Conservation (phyloP, 805 yeast species). For the Saccharomycopsis capsularis region DNA sequence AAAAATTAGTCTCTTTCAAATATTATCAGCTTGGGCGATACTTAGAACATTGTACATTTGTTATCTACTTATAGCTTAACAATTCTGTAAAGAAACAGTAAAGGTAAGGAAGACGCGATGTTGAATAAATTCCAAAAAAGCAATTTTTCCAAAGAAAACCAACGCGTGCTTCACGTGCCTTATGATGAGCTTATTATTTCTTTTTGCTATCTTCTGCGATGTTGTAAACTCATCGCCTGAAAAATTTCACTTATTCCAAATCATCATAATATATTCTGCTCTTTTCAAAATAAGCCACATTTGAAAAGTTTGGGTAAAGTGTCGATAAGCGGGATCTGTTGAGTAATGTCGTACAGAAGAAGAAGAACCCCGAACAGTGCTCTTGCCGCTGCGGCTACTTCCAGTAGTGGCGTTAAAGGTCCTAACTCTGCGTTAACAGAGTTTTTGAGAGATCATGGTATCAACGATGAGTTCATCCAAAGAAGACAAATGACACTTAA, state of each 20-base stretch:
- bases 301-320: too few species aligned
- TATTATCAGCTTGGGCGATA: too few species aligned
- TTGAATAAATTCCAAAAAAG: too few species aligned
- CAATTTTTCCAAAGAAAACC: too few species aligned
- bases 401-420: constrained; percentile 32
- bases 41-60: too few species aligned
- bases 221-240: neutral
- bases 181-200: too few species aligned
- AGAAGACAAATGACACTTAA: constrained; percentile 33
- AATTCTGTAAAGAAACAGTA: too few species aligned
- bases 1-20: too few species aligned
- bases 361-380: constrained; percentile 3
- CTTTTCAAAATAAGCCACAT: neutral
- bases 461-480: constrained; percentile 73
- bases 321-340: neutral
- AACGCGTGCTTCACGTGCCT: too few species aligned
- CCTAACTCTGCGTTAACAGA: constrained; percentile 87
- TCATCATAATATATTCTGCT: neutral
- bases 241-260: neutral
- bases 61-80: too few species aligned
- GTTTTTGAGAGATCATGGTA: constrained; percentile 83
- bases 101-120: too few species aligned
- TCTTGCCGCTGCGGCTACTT: constrained; percentile 20
- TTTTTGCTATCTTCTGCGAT: neutral
- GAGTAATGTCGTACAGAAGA: constrained; percentile 23